A percentile compares a stretch with the other conserved stretches of the same genome.
Evolutionary conservation across 164 flowering plant genomes (phyloP).

Genomic region (Piper longum): DNA sequence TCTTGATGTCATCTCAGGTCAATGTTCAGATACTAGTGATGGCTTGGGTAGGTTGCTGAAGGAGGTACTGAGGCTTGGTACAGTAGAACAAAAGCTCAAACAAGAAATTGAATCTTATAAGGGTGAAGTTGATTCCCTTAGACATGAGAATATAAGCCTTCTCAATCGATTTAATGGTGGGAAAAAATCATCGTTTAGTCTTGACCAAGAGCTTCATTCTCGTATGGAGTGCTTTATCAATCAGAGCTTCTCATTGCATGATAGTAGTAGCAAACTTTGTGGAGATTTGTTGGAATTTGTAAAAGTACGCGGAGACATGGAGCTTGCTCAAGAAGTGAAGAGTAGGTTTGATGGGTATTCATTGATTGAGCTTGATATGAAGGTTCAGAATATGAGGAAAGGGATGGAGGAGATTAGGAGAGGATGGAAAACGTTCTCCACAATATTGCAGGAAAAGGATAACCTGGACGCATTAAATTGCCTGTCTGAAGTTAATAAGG

Average conservation of each 20-base stretch:
- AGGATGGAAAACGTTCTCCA: slow-evolving; percentile 43
- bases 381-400: slow-evolving; percentile 63
- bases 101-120: slow-evolving; percentile 60
- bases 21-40: slow-evolving; percentile 28
- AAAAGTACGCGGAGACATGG: slow-evolving; percentile 15
- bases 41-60: slow-evolving; percentile 33
- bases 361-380: slow-evolving; percentile 64
- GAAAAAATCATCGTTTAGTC: slow-evolving; percentile 29
- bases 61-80: slow-evolving; percentile 71
- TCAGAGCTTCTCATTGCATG: slow-evolving; percentile 51
- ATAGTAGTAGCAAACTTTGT: slow-evolving; percentile 47
- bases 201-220: slow-evolving; percentile 53
- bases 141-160: slow-evolving; percentile 63
- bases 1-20: slow-evolving; percentile 29
- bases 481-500: slow-evolving; percentile 22
- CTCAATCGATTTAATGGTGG: slow-evolving; percentile 48
- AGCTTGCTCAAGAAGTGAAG: slow-evolving; percentile 13
- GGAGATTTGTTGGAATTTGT: slow-evolving; percentile 41
- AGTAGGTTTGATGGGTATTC: slow-evolving; percentile 44
- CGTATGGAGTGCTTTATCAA: slow-evolving; percentile 46
- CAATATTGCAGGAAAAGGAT: slow-evolving; percentile 47
- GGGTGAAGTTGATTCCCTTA: slow-evolving; percentile 60
- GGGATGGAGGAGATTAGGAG: slow-evolving; percentile 41
- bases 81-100: slow-evolving; percentile 63
- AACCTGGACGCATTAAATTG: slow-evolving; percentile 15